These are phyloP conservation scores for Magnolia sinica DNA, from an alignment of 164 flowering plant species.

Conservation along the genomic window DNA sequence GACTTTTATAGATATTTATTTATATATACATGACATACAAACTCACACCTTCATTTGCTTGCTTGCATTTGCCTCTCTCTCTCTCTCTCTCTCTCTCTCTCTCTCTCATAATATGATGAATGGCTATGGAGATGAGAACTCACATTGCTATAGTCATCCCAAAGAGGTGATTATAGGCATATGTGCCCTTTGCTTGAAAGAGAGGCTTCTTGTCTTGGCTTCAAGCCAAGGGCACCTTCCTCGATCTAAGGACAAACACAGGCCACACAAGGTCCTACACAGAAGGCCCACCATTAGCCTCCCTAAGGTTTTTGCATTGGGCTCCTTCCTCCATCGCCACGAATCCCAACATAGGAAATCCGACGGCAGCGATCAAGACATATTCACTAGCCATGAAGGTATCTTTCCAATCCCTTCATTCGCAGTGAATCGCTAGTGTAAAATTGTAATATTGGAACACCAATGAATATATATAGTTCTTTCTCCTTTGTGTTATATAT, in stretches of 20 bases:
- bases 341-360: constrained; percentile 42
- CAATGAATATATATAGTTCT: too few relatives aligned
- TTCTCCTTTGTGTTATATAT: too few relatives aligned
- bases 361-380: constrained; percentile 18
- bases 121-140: constrained; percentile 33
- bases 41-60: neutral
- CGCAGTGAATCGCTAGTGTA: too few relatives aligned
- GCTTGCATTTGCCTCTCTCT: neutral
- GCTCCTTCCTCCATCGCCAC: constrained; percentile 57
- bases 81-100: constrained; percentile 4
- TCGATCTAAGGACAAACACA: neutral
- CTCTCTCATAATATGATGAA: constrained; percentile 26
- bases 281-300: constrained; percentile 22
- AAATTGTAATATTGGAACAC: too few relatives aligned
- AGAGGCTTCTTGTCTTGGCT: constrained; percentile 71
- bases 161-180: constrained; percentile 52
- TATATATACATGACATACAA: neutral
- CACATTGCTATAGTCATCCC: constrained; percentile 62
- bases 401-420: neutral
- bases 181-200: constrained; percentile 74
- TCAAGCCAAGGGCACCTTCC: constrained; percentile 41
- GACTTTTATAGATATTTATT: neutral
- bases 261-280: constrained; percentile 8
- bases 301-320: constrained; percentile 57
- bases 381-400: constrained; percentile 70